These are phyloP conservation scores for Berkeleyomyces rouxiae DNA, from an alignment of 2,329 filamentous ascomycete species.

Conservation along the genomic window DNA sequence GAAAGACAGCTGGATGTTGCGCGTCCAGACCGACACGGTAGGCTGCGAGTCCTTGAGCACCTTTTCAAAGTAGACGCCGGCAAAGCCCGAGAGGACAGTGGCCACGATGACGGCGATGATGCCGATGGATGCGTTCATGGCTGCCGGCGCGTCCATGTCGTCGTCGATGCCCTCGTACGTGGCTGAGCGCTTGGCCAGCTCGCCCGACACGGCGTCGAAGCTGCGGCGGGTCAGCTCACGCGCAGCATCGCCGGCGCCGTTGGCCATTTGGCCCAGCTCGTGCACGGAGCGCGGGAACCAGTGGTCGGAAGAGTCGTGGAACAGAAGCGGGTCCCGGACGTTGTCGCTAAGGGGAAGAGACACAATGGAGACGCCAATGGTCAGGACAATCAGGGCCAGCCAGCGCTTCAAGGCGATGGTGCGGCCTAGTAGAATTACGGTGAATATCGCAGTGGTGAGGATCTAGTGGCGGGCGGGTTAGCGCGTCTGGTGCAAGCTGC, in stretches of 20 bases:
- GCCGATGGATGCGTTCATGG: slow-evolving; percentile 48
- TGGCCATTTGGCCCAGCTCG: slow-evolving; percentile 46
- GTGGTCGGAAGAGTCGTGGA: slow-evolving; percentile 46
- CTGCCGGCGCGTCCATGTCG: slow-evolving; percentile 27
- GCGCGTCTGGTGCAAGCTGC: neutral
- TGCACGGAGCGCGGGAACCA: slow-evolving; percentile 69
- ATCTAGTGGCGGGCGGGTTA: slow-evolving; percentile 34
- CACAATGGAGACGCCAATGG: slow-evolving; percentile 68
- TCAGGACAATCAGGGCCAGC: slow-evolving; percentile 62
- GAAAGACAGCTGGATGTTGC: slow-evolving; percentile 86
- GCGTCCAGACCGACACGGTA: slow-evolving; percentile 71
- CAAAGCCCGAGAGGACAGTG: slow-evolving; percentile 66
- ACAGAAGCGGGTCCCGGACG: slow-evolving; percentile 38
- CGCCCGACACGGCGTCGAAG: slow-evolving; percentile 20
- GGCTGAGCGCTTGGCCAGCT: slow-evolving; percentile 48
- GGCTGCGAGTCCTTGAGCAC: slow-evolving; percentile 71
- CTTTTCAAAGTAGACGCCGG: slow-evolving; percentile 80
- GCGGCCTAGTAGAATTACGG: slow-evolving; percentile 57
- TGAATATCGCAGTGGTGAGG: slow-evolving; percentile 76
- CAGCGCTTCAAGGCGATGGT: slow-evolving; percentile 58
- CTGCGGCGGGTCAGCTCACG: slow-evolving; percentile 34
- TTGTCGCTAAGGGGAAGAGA: slow-evolving; percentile 52
- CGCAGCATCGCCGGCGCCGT: slow-evolving; percentile 32
- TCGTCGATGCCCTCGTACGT: slow-evolving; percentile 80
- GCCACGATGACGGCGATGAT: slow-evolving; percentile 62